Conservation (phyloP, 2,329 filamentous ascomycete genomes). For the Exophiala dermatitidis region DNA sequence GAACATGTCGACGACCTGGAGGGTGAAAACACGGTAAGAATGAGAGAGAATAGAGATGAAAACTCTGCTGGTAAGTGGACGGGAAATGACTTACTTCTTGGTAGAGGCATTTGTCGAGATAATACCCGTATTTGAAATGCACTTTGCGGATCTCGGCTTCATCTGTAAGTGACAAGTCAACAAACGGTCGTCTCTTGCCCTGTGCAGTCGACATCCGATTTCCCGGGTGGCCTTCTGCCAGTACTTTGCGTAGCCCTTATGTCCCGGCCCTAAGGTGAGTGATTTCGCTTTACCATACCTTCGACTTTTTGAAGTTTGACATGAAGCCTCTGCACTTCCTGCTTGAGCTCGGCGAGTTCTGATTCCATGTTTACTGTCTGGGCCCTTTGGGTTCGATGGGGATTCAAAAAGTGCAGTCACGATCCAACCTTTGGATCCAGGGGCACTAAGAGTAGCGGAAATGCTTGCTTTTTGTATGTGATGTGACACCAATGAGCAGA, state of each 20-base stretch:
- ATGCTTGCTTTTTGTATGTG: no score
- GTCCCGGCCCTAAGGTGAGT: no score
- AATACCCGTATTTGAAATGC: slow-evolving; percentile 54
- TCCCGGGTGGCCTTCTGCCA: no score
- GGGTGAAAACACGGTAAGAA: no score
- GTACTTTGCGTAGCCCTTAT: no score
- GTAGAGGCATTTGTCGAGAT: slow-evolving; percentile 54
- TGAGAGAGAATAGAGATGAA: neutral
- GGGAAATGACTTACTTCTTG: slow-evolving; percentile 39
- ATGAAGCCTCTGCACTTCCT: slow-evolving; percentile 17
- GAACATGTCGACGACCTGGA: slow-evolving; percentile 45
- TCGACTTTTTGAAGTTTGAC: slow-evolving; percentile 20
- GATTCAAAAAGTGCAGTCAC: no score
- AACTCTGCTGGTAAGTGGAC: neutral
- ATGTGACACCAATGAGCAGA: no score
- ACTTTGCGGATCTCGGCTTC: slow-evolving; percentile 50
- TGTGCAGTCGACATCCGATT: no score
- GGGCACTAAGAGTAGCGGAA: no score
- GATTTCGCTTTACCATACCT: neutral
- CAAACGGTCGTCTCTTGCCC: neutral
- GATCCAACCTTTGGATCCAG: no score
- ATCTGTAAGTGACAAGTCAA: slow-evolving; percentile 32
- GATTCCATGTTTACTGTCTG: slow-evolving; percentile 8
- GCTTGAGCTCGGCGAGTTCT: slow-evolving; percentile 18
- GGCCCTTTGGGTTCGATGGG: no score